A percentile compares a stretch with the other conserved stretches of the same genome.
These are phyloP conservation scores for Macrocybe gigantea DNA, from an alignment of 768 basidiomycete species.

Conservation along the genomic window DNA sequence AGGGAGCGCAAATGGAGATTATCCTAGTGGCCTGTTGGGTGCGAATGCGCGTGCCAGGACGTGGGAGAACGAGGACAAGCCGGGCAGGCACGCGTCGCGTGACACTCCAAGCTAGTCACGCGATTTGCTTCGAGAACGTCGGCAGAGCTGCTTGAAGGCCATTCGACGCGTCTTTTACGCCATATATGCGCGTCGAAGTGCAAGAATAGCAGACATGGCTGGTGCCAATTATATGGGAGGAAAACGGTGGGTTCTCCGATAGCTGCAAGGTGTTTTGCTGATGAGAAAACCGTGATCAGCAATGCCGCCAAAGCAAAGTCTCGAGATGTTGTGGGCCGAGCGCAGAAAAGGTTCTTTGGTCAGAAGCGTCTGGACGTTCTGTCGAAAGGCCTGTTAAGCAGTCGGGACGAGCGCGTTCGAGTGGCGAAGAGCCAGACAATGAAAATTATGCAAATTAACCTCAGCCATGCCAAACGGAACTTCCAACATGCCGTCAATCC, in stretches of 20 bases:
- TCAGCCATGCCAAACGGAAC: conserved; percentile 15
- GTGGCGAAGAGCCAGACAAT: not conserved
- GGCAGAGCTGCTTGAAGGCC: no score
- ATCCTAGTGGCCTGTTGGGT: no score
- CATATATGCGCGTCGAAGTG: no score
- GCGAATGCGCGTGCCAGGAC: no score
- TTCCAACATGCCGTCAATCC: not conserved
- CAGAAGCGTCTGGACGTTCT: conserved; percentile 52
- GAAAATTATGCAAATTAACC: conserved; percentile 4
- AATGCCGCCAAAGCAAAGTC: conserved; percentile 52
- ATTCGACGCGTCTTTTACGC: no score
- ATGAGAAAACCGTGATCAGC: conserved; percentile 24
- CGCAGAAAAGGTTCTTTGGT: conserved; percentile 57
- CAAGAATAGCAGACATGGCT: conserved; percentile 29
- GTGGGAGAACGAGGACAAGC: no score
- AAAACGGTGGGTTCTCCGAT: conserved; percentile 37
- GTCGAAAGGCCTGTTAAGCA: conserved; percentile 29
- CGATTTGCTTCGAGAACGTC: no score
- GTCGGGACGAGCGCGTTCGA: conserved; percentile 2
- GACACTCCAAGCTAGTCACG: no score
- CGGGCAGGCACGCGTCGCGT: no score
- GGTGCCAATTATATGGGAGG: conserved; percentile 80
- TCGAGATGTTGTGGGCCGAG: conserved; percentile 48
- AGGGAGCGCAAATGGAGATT: no score
- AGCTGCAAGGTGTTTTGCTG: not conserved